These are phyloP conservation scores for Penicillium angulare DNA, from an alignment of 495 filamentous ascomycete species.

Conservation along the genomic window DNA sequence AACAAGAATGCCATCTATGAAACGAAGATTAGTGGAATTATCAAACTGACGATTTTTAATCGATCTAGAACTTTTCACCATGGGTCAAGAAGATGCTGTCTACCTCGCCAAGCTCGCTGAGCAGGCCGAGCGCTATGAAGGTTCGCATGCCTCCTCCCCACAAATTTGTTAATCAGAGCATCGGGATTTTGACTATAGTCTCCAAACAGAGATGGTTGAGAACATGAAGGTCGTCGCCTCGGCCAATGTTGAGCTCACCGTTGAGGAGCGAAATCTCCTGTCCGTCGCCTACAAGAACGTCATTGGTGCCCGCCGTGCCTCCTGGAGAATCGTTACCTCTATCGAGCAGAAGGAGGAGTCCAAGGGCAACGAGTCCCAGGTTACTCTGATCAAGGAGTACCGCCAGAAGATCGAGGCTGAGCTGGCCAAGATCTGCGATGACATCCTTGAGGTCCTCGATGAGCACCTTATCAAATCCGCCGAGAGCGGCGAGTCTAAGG, in stretches of 20 bases:
- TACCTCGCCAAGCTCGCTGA: conserved; percentile 99
- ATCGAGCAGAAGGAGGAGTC: conserved; percentile 99
- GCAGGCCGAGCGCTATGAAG: conserved; percentile 99
- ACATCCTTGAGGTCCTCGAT: conserved; percentile 96
- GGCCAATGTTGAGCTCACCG: conserved; percentile 91
- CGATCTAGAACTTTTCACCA: conserved; percentile 54
- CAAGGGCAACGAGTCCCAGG: conserved; percentile 95
- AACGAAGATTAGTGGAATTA: not conserved
- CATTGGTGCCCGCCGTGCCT: conserved; percentile 96
- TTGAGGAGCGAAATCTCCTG: conserved; percentile 98
- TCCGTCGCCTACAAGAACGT: conserved; percentile 99
- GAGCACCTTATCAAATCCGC: conserved; percentile 95
- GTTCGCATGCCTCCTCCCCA: conserved; percentile 53
- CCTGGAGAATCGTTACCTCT: conserved; percentile 99
- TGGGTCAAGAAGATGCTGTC: conserved; percentile 99
- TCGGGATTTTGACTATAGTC: conserved; percentile 4
- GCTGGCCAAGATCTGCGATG: conserved; percentile 98
- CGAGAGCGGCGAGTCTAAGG: conserved; percentile 96
- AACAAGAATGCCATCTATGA: not conserved
- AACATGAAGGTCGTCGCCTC: conserved; percentile 99
- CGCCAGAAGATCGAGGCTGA: conserved; percentile 99
- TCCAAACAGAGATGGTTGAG: conserved; percentile 93
- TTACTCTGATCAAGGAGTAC: conserved; percentile 96
- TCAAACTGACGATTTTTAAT: conserved; percentile 11
- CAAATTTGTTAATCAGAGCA: not conserved